A percentile compares a stretch with the other conserved stretches of the same genome.
phyloP scores from a whole-genome alignment of 441 rosid species.

The Pelargonium fulgidum region DNA sequence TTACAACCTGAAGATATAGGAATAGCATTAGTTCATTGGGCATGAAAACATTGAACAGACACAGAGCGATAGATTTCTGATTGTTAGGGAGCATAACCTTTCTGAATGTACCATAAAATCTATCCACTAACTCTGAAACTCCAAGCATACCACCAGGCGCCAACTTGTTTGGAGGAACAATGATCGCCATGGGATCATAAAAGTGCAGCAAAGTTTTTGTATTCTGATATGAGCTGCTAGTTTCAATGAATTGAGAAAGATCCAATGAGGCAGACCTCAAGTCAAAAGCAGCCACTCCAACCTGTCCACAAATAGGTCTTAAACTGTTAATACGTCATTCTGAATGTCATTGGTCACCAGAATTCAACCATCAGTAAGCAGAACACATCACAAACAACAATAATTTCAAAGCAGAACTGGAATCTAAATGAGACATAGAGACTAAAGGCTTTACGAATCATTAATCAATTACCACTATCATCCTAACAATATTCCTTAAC shows the following conservation, averaged over 20 bases:
- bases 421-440: background rate
- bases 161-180: conserved; percentile 77
- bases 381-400: background rate
- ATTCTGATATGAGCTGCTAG: conserved; percentile 90
- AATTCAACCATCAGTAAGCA: background rate
- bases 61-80: background rate
- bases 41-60: conserved; percentile 13
- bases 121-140: conserved; percentile 71
- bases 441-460: background rate
- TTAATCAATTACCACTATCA: background rate
- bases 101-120: conserved; percentile 53
- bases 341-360: background rate
- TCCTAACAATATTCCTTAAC: background rate
- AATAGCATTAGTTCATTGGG: conserved; percentile 15
- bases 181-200: conserved; percentile 73
- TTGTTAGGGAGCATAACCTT: conserved; percentile 44
- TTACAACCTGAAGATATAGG: conserved; percentile 52
- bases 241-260: conserved; percentile 94
- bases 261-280: conserved; percentile 81
- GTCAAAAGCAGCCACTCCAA: conserved; percentile 94
- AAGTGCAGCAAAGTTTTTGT: conserved; percentile 80
- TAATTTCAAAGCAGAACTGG: background rate
- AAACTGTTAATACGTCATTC: conserved; percentile 11
- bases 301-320: conserved; percentile 36
- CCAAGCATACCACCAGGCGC: conserved; percentile 95